These are phyloP conservation scores for Trichoderma sp. DNA, from an alignment of 2,329 filamentous ascomycete genomes.

Conservation along the genomic window DNA sequence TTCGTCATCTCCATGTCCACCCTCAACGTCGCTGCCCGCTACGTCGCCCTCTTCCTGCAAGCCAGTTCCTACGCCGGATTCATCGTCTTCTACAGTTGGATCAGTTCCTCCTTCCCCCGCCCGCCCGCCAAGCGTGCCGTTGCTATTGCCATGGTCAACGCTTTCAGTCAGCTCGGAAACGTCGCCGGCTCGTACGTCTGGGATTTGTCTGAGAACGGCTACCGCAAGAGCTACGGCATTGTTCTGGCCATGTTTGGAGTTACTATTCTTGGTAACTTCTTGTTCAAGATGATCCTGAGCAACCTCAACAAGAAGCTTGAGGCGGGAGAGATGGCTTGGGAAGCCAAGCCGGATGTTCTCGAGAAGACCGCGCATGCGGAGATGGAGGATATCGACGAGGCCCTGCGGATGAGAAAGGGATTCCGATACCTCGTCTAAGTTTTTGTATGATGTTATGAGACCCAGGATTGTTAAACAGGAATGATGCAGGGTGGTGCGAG, in stretches of 20 bases:
- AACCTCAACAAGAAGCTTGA: conserved; percentile 53
- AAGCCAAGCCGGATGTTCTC: conserved; percentile 43
- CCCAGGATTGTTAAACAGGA: not conserved
- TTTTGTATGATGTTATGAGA: conserved; percentile 7
- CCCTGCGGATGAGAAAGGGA: conserved; percentile 49
- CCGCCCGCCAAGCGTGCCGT: conserved; percentile 64
- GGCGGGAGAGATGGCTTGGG: conserved; percentile 45
- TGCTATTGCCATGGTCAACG: conserved; percentile 63
- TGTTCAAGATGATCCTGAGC: conserved; percentile 51
- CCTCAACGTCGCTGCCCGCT: conserved; percentile 57
- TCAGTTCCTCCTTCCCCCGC: conserved; percentile 59
- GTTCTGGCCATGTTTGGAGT: conserved; percentile 66
- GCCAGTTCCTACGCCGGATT: conserved; percentile 60
- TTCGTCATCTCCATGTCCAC: conserved; percentile 65
- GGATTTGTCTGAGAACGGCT: conserved; percentile 61
- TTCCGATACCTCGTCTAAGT: conserved; percentile 51
- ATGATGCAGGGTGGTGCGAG: not conserved
- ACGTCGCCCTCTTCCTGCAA: conserved; percentile 63
- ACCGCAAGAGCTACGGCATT: conserved; percentile 65
- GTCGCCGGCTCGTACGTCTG: conserved; percentile 66
- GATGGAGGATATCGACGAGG: conserved; percentile 49
- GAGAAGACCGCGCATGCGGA: conserved; percentile 46
- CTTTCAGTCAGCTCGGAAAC: conserved; percentile 59
- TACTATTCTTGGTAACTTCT: conserved; percentile 55
- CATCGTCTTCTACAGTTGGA: conserved; percentile 63